These are phyloP conservation scores for Dictyostelium purpureum DNA, from an alignment of 78 protist genomes.

Conservation along the genomic window DNA sequence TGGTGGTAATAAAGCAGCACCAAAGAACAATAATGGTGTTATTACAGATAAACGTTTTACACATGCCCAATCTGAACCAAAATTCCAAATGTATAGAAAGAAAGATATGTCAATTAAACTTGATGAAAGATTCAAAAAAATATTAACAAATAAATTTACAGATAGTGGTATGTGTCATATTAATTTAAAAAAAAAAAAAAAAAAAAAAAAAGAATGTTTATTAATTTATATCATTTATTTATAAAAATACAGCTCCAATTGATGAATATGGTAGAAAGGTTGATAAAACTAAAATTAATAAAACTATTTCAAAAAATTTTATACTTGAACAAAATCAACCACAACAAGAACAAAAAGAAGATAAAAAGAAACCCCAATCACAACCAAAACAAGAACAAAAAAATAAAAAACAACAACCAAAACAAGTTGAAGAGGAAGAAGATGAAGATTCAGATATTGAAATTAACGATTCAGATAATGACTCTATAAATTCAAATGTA, in stretches of 20 bases:
- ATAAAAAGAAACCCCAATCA: neutral
- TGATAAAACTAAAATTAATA: neutral
- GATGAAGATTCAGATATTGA: conserved; percentile 22
- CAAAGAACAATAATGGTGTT: neutral
- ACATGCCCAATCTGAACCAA: conserved; percentile 64
- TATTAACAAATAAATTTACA: conserved; percentile 20
- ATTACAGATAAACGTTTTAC: conserved; percentile 46
- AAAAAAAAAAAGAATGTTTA: neutral
- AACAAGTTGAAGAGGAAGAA: conserved; percentile 5
- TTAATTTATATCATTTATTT: neutral
- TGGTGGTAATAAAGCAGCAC: neutral
- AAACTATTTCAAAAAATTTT: neutral
- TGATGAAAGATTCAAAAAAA: conserved; percentile 23
- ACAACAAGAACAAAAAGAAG: neutral
- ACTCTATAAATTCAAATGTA: neutral
- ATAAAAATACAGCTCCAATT: conserved; percentile 46
- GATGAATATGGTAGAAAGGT: conserved; percentile 68
- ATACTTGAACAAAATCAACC: neutral
- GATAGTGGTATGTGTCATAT: conserved; percentile 23
- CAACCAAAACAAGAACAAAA: neutral
- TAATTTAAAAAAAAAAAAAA: neutral
- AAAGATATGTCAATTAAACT: conserved; percentile 1
- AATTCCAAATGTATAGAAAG: conserved; percentile 15
- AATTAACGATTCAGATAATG: neutral
- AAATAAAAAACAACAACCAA: neutral